Evolutionary conservation across 1,284 basidiomycete species (phyloP).

Genomic region (Mrakiaceae sp.): DNA sequence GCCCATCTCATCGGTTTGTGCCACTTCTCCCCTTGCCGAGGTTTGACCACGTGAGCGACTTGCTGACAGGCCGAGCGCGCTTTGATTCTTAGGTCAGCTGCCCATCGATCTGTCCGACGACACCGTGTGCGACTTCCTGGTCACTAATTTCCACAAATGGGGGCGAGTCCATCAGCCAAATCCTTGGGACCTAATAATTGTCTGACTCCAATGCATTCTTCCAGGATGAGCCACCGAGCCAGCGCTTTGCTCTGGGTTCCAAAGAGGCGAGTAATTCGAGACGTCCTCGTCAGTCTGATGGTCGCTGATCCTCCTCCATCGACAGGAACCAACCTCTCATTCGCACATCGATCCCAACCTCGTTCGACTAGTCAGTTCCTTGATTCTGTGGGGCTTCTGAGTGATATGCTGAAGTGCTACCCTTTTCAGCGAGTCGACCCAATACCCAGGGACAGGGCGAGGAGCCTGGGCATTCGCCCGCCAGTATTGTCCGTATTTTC

Average conservation of each 20-base stretch:
- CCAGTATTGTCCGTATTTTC: constrained; percentile 21
- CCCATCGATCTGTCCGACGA: constrained; percentile 12
- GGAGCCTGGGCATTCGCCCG: constrained; percentile 40
- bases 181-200: too few relatives aligned
- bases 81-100: constrained; percentile 4
- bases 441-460: constrained; percentile 26
- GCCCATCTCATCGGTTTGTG: constrained; percentile 65
- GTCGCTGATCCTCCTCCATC: background rate
- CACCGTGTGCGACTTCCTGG: constrained; percentile 4
- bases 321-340: constrained; percentile 60
- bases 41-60: background rate
- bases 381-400: background rate
- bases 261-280: background rate
- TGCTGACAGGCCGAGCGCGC: background rate
- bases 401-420: too few relatives aligned
- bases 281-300: background rate
- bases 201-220: background rate
- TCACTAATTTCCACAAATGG: constrained; percentile 38
- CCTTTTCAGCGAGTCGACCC: constrained; percentile 40
- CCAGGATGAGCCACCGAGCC: background rate
- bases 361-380: constrained; percentile 24
- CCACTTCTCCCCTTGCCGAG: background rate
- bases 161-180: constrained; percentile 30
- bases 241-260: constrained; percentile 15
- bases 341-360: constrained; percentile 62